Evolutionary conservation across 139 green algal species (phyloP).

Genomic region (Micractinium sp.): DNA sequence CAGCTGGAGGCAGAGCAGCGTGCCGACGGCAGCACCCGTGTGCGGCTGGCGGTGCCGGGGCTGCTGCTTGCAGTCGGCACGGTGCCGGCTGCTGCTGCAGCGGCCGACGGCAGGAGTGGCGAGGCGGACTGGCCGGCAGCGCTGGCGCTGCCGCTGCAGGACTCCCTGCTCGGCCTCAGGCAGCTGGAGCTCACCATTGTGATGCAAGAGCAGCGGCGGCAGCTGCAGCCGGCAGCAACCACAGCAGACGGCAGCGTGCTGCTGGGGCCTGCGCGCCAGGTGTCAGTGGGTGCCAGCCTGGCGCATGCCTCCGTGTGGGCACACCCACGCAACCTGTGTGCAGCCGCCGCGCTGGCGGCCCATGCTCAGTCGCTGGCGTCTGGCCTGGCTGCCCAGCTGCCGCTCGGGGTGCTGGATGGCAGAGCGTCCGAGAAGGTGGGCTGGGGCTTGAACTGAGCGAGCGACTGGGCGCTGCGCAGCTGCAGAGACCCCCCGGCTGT

Average conservation of each 20-base stretch:
- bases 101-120: not conserved
- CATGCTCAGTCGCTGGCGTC: not conserved
- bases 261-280: constrained; percentile 4
- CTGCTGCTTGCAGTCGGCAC: constrained; percentile 32
- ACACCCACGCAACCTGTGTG: constrained; percentile 35
- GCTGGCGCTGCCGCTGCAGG: constrained; percentile 12
- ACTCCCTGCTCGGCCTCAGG: constrained; percentile 6
- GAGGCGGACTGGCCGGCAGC: not conserved
- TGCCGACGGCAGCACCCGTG: not conserved
- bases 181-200: constrained; percentile 9
- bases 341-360: constrained; percentile 16
- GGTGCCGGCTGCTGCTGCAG: not conserved
- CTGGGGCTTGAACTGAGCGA: not conserved
- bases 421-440: not conserved
- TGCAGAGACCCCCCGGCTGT: not conserved
- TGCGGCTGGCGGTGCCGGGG: not conserved
- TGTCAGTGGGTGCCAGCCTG: constrained; percentile 17
- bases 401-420: not conserved
- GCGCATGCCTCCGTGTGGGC: constrained; percentile 44
- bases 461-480: not conserved
- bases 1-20: not conserved
- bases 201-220: constrained; percentile 17
- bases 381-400: not conserved
- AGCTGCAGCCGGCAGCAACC: constrained; percentile 23
- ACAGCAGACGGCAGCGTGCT: constrained; percentile 3